Percentiles rank a stretch among this genome's conserved stretches.
These are phyloP conservation scores for Termitomyces eurrhizus DNA, from an alignment of 768 basidiomycete species.

Conservation along the genomic window DNA sequence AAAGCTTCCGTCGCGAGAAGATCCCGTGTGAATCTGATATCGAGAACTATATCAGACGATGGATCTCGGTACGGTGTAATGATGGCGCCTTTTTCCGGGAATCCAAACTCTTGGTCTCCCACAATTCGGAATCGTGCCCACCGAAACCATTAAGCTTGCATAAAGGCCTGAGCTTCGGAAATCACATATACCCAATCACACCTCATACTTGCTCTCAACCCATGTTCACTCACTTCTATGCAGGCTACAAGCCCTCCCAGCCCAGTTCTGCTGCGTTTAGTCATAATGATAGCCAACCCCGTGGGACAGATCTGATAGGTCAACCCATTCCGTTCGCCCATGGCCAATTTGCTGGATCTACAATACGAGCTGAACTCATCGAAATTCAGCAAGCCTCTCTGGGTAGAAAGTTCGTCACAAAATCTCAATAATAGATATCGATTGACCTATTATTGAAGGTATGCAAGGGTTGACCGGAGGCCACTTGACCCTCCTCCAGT, in stretches of 20 bases:
- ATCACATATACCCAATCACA: not conserved
- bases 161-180: slow-evolving; percentile 11
- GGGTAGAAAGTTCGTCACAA: slow-evolving; percentile 52
- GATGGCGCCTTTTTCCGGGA: slow-evolving; percentile 19
- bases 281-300: slow-evolving; percentile 13
- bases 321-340: slow-evolving; percentile 49
- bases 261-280: slow-evolving; percentile 4
- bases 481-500: slow-evolving; percentile 69
- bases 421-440: slow-evolving; percentile 2
- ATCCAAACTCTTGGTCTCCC: slow-evolving; percentile 8
- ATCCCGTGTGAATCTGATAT: slow-evolving; percentile 8
- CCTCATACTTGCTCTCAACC: not conserved
- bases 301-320: slow-evolving; percentile 34
- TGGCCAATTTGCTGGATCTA: slow-evolving; percentile 60
- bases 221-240: slow-evolving; percentile 16
- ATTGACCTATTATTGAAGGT: slow-evolving; percentile 31
- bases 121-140: slow-evolving; percentile 8
- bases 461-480: slow-evolving; percentile 57
- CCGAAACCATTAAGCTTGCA: slow-evolving; percentile 3
- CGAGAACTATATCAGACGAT: slow-evolving; percentile 6
- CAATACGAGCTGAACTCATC: slow-evolving; percentile 48
- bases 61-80: slow-evolving; percentile 6
- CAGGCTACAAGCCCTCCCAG: slow-evolving; percentile 9
- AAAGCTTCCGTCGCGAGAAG: slow-evolving; percentile 3
- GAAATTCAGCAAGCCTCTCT: slow-evolving; percentile 65